phyloP scores from a whole-genome alignment of 805 yeast genomes.

The Candida vartiovaarae region DNA sequence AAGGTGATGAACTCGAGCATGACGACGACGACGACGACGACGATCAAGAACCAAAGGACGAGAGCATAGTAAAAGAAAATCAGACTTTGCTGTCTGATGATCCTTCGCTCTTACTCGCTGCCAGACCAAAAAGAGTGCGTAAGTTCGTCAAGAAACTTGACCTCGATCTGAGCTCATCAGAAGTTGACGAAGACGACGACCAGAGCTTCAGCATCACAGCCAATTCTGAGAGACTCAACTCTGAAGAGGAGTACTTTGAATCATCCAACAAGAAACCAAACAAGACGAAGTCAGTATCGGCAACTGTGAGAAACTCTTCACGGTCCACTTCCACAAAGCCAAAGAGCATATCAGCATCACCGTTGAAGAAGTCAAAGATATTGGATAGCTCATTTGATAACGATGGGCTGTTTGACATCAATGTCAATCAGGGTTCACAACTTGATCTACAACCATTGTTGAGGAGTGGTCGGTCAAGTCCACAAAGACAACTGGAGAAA shows the following conservation, averaged over 20 bases:
- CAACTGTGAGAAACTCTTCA: constrained; percentile 3
- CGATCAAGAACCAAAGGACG: not conserved
- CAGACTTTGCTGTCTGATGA: not conserved
- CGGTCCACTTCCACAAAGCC: constrained; percentile 2
- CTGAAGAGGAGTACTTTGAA: constrained; percentile 12
- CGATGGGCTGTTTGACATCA: constrained; percentile 13
- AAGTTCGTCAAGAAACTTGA: constrained; percentile 6
- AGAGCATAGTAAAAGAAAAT: not conserved
- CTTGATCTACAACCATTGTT: constrained; percentile 1
- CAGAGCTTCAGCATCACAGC: constrained; percentile 21
- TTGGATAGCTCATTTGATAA: constrained; percentile 20
- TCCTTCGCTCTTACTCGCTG: not conserved
- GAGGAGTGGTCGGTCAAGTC: not conserved
- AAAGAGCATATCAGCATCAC: constrained; percentile 5
- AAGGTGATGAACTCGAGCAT: not conserved
- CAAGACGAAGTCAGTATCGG: not conserved
- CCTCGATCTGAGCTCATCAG: constrained; percentile 3
- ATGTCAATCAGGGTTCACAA: constrained; percentile 6
- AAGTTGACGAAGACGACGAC: constrained; percentile 4
- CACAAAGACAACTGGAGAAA: not conserved
- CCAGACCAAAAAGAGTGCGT: constrained; percentile 11
- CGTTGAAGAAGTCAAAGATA: constrained; percentile 14
- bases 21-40: not conserved
- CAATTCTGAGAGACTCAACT: constrained; percentile 10
- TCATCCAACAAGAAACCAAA: constrained; percentile 3